A percentile compares a stretch with the other conserved stretches of the same genome.
phyloP scores from a whole-genome alignment of 495 filamentous ascomycete genomes.

The Talaromyces stipitatus region DNA sequence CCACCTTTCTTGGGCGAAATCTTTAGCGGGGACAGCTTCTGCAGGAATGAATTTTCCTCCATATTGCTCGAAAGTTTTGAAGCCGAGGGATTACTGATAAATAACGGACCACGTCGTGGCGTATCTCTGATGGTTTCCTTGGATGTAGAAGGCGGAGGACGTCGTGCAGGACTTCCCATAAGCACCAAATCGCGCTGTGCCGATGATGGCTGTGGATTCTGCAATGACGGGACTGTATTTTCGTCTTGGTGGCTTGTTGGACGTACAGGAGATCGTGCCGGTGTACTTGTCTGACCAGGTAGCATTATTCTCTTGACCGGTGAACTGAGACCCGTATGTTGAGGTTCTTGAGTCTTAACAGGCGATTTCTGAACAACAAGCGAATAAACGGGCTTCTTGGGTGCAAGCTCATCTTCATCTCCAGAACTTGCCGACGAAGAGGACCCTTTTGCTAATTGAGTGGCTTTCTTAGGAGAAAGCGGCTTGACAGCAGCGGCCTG shows the following conservation, averaged over 20 bases:
- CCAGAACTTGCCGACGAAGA: constrained; percentile 30
- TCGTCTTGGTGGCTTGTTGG: constrained; percentile 13
- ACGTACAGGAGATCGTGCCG: neutral
- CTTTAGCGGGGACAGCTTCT: constrained; percentile 2
- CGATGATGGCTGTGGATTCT: constrained; percentile 11
- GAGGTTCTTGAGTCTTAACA: constrained; percentile 18
- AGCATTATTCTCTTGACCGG: constrained; percentile 37
- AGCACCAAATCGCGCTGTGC: constrained; percentile 30
- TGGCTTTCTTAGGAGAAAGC: constrained; percentile 50
- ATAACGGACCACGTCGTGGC: constrained; percentile 18
- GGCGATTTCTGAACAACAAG: constrained; percentile 32
- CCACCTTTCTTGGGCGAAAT: constrained; percentile 29
- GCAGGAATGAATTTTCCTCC: neutral
- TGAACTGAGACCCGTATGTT: constrained; percentile 23
- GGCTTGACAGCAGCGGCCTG: constrained; percentile 26
- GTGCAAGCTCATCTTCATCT: constrained; percentile 45
- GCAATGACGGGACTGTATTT: constrained; percentile 12
- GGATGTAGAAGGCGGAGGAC: constrained; percentile 44
- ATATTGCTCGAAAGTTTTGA: constrained; percentile 9
- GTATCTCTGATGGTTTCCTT: constrained; percentile 34
- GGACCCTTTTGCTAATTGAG: constrained; percentile 39
- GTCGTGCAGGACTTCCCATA: constrained; percentile 42
- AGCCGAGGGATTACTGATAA: constrained; percentile 14
- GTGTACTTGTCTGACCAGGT: constrained; percentile 6
- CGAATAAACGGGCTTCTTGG: constrained; percentile 31